These are phyloP conservation scores for Naegleria gruberi DNA, from an alignment of 208 protist species.

Conservation along the genomic window DNA sequence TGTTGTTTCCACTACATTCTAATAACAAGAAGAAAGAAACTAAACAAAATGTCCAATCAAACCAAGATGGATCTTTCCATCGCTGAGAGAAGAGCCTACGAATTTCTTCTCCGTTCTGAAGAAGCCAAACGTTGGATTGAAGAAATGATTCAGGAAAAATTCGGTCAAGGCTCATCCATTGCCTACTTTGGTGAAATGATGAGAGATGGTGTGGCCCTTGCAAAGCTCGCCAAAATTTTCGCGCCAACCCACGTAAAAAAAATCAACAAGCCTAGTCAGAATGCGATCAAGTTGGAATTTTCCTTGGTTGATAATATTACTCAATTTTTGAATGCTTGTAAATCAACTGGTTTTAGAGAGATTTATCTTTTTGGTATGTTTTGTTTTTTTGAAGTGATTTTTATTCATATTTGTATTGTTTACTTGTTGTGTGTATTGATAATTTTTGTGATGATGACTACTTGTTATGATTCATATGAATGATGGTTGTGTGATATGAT, in stretches of 20 bases:
- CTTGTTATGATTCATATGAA: too few relatives aligned
- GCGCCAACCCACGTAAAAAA: not conserved
- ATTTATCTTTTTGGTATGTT: not conserved
- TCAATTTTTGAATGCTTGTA: not conserved
- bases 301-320: not conserved
- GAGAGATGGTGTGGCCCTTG: not conserved
- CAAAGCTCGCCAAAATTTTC: not conserved
- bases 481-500: too few relatives aligned
- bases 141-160: slow-evolving; percentile 2
- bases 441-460: too few relatives aligned
- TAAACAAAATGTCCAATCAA: too few relatives aligned
- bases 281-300: not conserved
- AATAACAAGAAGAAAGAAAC: too few relatives aligned
- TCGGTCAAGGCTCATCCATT: not conserved
- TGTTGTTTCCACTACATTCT: too few relatives aligned
- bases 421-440: too few relatives aligned
- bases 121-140: slow-evolving; percentile 18
- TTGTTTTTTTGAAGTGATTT: too few relatives aligned
- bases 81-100: not conserved
- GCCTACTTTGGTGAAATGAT: not conserved
- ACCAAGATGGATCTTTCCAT: slow-evolving; percentile 11
- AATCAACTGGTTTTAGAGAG: not conserved
- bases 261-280: not conserved
- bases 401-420: too few relatives aligned
- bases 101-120: not conserved